Base-by-base conservation (phyloP, 495 filamentous ascomycete species). In the Geoglossum glabrum region DNA sequence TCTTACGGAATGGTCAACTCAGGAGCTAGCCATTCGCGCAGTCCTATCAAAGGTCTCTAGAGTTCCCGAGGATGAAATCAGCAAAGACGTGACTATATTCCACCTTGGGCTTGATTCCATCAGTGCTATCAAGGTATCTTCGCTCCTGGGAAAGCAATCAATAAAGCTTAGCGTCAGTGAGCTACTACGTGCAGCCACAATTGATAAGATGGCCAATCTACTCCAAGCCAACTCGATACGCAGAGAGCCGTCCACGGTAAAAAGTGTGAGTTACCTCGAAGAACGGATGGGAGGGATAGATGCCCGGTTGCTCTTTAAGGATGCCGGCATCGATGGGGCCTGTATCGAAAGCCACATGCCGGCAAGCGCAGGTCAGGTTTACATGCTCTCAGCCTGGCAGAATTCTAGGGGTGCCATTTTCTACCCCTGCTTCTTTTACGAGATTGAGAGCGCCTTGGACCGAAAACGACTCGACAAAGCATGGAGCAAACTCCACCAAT, bases 21-120 rank as follows among this genome's bases (percentile, higher is more conserved):
- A 64, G 0, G 82, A 83, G 61, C 61, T 64, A 3, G 70, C 60
- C 0, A 76, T 95, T 57, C 72, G 83, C 0, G 69, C 73, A 47
- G 76, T 82, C 1, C 73, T 95, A 17, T 73, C 82, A 0, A 68
- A 79, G 30, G 71, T 88, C 4, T 82, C 86, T 0, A 76, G 75
- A 11, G 66, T 86, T 0, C 67, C 82, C 0, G 68, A 73, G n/a
- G 63, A 75, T 1, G 69, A 75, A 11, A 89, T 96, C 36, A 66
- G 71, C 8, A 74, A 74, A 30, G 68, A 70, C n/a, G 73, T 81
- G 40, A 86, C 77, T 25, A 84, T 95, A 25, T 93, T 90, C 65
- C 81, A 86, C 61, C 74, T 97, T 7, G 90, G 90, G 7, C 73
- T 95, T 36, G 90, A 97, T 65, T 95, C 90, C 2, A 87, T 97